phyloP scores from a whole-genome alignment of 805 yeast genomes.

The Yarrowia sp. region DNA sequence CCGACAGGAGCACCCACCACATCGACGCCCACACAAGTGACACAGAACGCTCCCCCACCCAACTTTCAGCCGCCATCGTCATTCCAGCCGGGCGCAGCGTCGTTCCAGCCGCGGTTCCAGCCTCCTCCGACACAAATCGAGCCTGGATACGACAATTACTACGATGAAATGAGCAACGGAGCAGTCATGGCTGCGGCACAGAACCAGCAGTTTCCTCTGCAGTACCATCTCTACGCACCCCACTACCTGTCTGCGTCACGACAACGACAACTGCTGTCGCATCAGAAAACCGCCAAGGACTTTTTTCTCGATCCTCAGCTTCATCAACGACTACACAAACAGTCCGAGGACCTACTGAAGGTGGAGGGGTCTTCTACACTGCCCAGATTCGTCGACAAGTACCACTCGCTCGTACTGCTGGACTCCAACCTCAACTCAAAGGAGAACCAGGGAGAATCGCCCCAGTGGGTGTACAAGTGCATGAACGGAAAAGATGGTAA shows the following conservation, averaged over 20 bases:
- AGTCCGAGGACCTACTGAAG: background rate
- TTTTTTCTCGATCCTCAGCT: conserved; percentile 52
- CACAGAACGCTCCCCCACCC: background rate
- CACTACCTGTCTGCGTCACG: conserved; percentile 38
- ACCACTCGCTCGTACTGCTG: conserved; percentile 17
- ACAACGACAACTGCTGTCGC: conserved; percentile 57
- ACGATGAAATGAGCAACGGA: conserved; percentile 17
- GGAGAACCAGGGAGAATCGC: background rate
- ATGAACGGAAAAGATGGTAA: conserved; percentile 75
- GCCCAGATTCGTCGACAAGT: conserved; percentile 20
- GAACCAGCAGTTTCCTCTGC: conserved; percentile 23
- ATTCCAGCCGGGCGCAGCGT: background rate
- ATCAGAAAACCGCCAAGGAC: conserved; percentile 66
- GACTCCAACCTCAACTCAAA: conserved; percentile 22
- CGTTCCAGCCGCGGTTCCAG: background rate
- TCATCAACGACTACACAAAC: conserved; percentile 4
- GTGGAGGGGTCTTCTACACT: background rate
- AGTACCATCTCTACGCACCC: conserved; percentile 23
- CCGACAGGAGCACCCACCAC: background rate
- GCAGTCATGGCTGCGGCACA: conserved; percentile 25
- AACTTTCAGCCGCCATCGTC: background rate
- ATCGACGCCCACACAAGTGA: background rate
- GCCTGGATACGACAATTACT: conserved; percentile 5
- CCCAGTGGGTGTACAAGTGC: conserved; percentile 60
- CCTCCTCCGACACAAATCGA: background rate